Evolutionary conservation across 2,329 filamentous ascomycete genomes (phyloP).

Genomic region (Trichoderma cornu-damae): DNA sequence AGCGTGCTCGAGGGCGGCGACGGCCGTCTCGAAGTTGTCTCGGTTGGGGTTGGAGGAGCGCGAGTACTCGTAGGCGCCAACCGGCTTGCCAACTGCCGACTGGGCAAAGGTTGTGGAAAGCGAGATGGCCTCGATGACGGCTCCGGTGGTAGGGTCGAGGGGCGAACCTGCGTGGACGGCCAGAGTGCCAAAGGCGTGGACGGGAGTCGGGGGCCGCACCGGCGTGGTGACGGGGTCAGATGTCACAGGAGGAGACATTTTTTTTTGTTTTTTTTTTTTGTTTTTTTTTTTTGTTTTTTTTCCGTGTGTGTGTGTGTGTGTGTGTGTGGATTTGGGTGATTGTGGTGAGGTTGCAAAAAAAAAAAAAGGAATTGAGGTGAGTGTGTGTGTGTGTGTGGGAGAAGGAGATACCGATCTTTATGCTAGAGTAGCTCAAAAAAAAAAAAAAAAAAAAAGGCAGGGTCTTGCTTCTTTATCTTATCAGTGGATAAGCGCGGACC

Average conservation of each 20-base stretch:
- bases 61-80: conserved; percentile 89
- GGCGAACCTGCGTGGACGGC: conserved; percentile 91
- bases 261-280: no score
- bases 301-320: no score
- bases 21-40: conserved; percentile 85
- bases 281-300: no score
- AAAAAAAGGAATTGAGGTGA: not conserved
- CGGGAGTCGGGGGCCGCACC: conserved; percentile 63
- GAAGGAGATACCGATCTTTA: not conserved
- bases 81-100: conserved; percentile 75
- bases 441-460: no score
- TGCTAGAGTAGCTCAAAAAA: no score
- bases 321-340: not conserved
- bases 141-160: conserved; percentile 85
- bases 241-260: conserved; percentile 32
- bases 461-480: conserved; percentile 18
- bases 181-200: conserved; percentile 81
- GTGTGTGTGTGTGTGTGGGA: not conserved
- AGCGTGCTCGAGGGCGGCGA: conserved; percentile 89
- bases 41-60: conserved; percentile 93
- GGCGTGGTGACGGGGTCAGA: conserved; percentile 63
- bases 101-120: conserved; percentile 97
- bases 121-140: conserved; percentile 94
- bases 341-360: not conserved
- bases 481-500: not conserved